A percentile compares a stretch with the other conserved stretches of the same genome.
Conservation (phyloP, 169 alveolate species). For the Eimeria maxima region DNA sequence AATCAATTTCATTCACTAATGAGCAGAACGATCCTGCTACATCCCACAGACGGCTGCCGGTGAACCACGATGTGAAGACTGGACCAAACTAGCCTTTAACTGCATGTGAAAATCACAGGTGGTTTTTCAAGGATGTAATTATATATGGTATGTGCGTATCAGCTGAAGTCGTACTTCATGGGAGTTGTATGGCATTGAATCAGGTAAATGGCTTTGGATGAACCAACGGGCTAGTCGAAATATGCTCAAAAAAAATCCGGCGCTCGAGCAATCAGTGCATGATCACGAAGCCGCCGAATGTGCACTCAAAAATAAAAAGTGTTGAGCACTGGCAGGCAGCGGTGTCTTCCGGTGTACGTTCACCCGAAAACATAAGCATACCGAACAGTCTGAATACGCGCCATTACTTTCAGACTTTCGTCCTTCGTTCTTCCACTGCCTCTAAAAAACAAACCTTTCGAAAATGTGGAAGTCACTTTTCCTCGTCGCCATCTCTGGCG, state of each 20-base stretch:
- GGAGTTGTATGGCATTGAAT: not conserved
- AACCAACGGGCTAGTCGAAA: not conserved
- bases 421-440: slow-evolving; percentile 61
- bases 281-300: not conserved
- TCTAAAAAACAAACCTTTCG: not conserved
- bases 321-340: not conserved
- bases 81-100: not conserved
- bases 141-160: not conserved
- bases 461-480: slow-evolving; percentile 77
- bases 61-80: not conserved
- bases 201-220: not conserved
- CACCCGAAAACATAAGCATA: slow-evolving; percentile 36
- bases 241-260: not conserved
- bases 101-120: not conserved
- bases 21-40: not conserved
- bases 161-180: not conserved
- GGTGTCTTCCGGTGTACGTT: slow-evolving; percentile 35
- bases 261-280: not conserved
- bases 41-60: slow-evolving; percentile 29
- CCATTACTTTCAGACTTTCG: slow-evolving; percentile 73
- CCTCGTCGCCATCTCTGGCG: slow-evolving; percentile 36
- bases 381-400: slow-evolving; percentile 26
- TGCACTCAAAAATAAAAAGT: slow-evolving; percentile 5
- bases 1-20: not conserved
- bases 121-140: not conserved